Evolutionary conservation across 2,329 filamentous ascomycete genomes (phyloP), one percentile per base, ranked within the genome.

Genomic region (Cryphonectria naterciae): DNA sequence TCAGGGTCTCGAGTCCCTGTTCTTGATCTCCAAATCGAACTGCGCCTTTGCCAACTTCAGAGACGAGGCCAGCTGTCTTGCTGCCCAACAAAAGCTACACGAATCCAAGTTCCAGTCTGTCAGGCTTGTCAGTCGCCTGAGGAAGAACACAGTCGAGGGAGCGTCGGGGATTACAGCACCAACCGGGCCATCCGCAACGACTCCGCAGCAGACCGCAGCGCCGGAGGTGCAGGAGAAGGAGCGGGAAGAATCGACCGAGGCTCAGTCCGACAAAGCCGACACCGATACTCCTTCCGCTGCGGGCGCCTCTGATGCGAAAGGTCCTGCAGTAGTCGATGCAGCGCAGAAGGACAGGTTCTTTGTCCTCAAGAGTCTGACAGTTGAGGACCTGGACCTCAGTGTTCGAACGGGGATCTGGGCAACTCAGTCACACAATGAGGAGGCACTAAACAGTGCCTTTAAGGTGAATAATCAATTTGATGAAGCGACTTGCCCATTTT

Each of bases 21-120:
- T 98, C 75, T 83, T 98, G 49, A 98, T 98, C 56, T 95, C 95
- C 0, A 98, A 98, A 80, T 98, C 95, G 79, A 98, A 98, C 78
- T 98, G 95, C 77, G 95, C 95, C 0, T 98, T 98, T 82, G 94
- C 97, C 74, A 98, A 98, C 78, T 98, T 97, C 79, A 93, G 91
- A 73, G 92, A 93, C 66, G 94, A 97, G 76, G 82, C 85, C 3
- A 89, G 90, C 6, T 98, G 94, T 78, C 82, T 88, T 8, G 86
- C 88, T 11, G 95, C 95, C 0, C 93, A 97, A 83, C 87, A 90
- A 62, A 90, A 93, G 75, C 92, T 98, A 61, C 94, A 98, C 79
- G 95, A 98, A 77, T 97, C 94, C 1, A 91, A 92, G 69, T 98
- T 98, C 76, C 90, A 95, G 76, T 91, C 93, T 0, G 92, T 96